Conservation (phyloP, 495 filamentous ascomycete genomes). For the Glutinoglossum americanum region DNA sequence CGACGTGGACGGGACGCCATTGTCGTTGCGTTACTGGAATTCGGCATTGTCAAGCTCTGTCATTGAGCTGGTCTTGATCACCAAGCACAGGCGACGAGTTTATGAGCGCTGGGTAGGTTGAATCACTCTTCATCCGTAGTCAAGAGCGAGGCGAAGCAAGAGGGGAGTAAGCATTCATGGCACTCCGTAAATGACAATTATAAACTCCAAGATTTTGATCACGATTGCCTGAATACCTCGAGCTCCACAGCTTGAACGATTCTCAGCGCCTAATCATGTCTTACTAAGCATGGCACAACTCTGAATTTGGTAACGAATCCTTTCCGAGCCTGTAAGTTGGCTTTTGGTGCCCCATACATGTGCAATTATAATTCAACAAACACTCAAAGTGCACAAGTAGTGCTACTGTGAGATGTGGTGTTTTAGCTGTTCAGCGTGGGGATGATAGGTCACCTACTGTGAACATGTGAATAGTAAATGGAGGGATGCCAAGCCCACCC, state of each 20-base stretch:
- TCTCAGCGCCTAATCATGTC: background rate
- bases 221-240: background rate
- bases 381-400: no score
- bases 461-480: no score
- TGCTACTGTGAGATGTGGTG: no score
- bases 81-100: background rate
- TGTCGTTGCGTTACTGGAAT: conserved; percentile 2
- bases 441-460: no score
- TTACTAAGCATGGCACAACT: background rate
- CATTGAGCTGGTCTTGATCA: background rate
- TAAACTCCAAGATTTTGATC: background rate
- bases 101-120: background rate
- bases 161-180: background rate
- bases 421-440: no score
- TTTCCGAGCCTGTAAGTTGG: no score
- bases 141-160: background rate
- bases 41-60: background rate
- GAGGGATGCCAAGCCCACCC: no score
- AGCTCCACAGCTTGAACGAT: background rate
- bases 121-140: background rate
- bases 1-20: conserved; percentile 28
- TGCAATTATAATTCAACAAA: no score
- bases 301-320: no score
- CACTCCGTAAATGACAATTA: background rate
- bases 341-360: no score